These are phyloP conservation scores for Seiridium cupressi DNA, from an alignment of 2,329 filamentous ascomycete species.

Conservation along the genomic window DNA sequence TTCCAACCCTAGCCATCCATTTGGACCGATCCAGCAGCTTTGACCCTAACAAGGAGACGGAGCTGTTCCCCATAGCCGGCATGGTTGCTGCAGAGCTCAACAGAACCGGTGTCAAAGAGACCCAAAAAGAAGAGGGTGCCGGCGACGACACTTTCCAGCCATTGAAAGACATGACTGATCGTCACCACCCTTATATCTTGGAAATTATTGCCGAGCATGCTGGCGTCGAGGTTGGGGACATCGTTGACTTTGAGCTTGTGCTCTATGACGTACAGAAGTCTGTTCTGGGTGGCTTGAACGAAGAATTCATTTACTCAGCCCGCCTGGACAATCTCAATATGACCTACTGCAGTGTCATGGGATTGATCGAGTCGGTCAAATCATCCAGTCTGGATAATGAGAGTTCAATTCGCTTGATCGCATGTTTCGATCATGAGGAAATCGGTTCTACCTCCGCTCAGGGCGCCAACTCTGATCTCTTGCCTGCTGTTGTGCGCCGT, in stretches of 20 bases:
- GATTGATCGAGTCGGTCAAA: conserved; percentile 76
- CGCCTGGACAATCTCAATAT: conserved; percentile 94
- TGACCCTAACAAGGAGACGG: conserved; percentile 94
- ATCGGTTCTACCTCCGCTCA: conserved; percentile 92
- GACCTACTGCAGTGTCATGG: conserved; percentile 89
- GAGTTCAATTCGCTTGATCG: conserved; percentile 81
- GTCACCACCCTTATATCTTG: conserved; percentile 86
- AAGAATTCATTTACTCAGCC: conserved; percentile 96
- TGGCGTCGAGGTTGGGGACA: conserved; percentile 64
- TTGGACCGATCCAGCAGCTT: conserved; percentile 84
- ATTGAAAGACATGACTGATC: conserved; percentile 72
- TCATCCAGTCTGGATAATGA: conserved; percentile 70
- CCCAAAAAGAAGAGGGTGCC: conserved; percentile 36
- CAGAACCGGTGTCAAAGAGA: conserved; percentile 54
- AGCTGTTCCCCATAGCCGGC: conserved; percentile 90
- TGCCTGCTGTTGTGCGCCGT: conserved; percentile 83
- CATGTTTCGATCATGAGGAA: conserved; percentile 97
- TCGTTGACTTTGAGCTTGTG: conserved; percentile 94
- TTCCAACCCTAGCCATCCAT: conserved; percentile 93
- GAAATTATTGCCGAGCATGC: conserved; percentile 81
- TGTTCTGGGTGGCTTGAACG: conserved; percentile 81
- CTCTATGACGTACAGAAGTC: conserved; percentile 94
- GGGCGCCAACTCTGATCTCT: conserved; percentile 87
- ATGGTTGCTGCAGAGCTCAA: conserved; percentile 87
- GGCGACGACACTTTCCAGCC: conserved; percentile 59